Evolutionary conservation across 1,284 basidiomycete genomes (phyloP), one percentile per base, ranked within the genome.

Genomic region (Coniophora puteana): DNA sequence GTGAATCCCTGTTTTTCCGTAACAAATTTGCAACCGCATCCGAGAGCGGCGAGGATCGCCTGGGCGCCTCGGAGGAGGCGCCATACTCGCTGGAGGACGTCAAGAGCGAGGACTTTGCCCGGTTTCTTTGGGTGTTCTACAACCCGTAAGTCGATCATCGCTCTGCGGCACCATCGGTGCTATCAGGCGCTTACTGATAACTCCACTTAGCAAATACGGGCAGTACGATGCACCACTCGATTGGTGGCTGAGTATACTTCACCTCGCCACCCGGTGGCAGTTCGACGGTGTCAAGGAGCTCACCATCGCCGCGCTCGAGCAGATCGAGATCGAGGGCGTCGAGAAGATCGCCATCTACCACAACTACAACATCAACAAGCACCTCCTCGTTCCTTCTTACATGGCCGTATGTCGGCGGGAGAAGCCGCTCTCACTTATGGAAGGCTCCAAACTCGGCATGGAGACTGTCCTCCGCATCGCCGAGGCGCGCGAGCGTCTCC

Each of bases 121-220:
- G 66, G 3, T 69, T 83, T 29, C 63, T 81, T 3, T 79, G 78
- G 69, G 69, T 82, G 0, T 81, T 82, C 47, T 82, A 82, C 50
- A 82, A 83, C 45, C 72, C 77, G 80, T 83, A 50, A 49, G 78
- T 62, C 46, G 17, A 31, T 21, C 20, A 0, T 2, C n/a, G n/a
- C n/a, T n/a, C n/a, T n/a, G n/a, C n/a, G n/a, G n/a, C n/a, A n/a
- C n/a, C 4, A 12, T 10, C 18, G 12, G 13, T 14, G 16, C 17
- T 17, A n/a, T 21, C 20, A 41, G n/a, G 23, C 14, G 34, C 13
- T 44, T 39, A 20, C 47, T 49, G 5, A 61, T 43, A 18, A 16
- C 24, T 30, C 6, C 23, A 8, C 35, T 23, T 47, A 80, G 78
- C 12, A 68, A 64, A 59, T 78, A 80, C 52, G 77, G 74, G 0